Conservation (phyloP, 1,284 basidiomycete species). For the Stereum hirsutum region DNA sequence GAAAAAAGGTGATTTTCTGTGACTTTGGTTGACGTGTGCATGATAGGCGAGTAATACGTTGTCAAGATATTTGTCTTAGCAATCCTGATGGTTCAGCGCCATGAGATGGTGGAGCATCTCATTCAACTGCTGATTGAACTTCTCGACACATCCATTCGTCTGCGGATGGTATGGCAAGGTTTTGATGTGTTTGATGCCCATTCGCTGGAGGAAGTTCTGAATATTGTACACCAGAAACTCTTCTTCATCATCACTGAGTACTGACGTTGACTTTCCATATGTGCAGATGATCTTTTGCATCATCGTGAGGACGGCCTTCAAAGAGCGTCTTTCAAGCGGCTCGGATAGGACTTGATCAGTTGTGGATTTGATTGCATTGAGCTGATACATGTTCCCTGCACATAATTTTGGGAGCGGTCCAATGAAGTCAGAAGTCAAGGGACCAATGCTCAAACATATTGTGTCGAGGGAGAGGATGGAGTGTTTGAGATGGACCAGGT, state of each 20-base stretch:
- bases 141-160: background rate
- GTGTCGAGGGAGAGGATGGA: too few relatives aligned
- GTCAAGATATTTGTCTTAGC: slow-evolving; percentile 1
- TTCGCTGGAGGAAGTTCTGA: background rate
- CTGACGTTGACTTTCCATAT: background rate
- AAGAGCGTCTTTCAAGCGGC: too few relatives aligned
- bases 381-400: too few relatives aligned
- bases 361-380: too few relatives aligned
- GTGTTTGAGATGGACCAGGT: too few relatives aligned
- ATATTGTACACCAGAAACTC: background rate
- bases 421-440: too few relatives aligned
- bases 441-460: too few relatives aligned
- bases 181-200: background rate
- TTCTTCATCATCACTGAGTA: background rate
- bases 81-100: slow-evolving; percentile 3
- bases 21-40: background rate
- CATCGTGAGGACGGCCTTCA: too few relatives aligned
- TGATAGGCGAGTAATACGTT: slow-evolving; percentile 1
- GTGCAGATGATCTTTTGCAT: background rate
- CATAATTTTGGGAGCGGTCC: too few relatives aligned
- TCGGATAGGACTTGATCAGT: too few relatives aligned
- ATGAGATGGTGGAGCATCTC: background rate
- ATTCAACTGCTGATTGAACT: background rate
- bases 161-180: slow-evolving; percentile 2
- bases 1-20: background rate